A percentile compares a stretch with the other conserved stretches of the same genome.
phyloP scores from a whole-genome alignment of 148 eudicot genomes.

The Amaranthus cruentus region DNA sequence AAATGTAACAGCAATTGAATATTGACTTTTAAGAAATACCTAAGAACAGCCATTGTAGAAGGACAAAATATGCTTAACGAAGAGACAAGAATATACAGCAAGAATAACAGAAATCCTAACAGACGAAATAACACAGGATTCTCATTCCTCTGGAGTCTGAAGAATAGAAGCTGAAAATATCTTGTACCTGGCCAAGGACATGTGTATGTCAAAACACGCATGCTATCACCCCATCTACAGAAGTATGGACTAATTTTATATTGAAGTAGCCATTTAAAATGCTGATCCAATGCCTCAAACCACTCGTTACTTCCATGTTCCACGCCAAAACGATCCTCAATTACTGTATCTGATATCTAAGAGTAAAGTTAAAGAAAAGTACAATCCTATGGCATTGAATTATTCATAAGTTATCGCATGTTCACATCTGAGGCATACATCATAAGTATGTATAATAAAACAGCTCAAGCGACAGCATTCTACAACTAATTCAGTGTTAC shows the following conservation, averaged over 20 bases:
- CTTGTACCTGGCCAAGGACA: constrained; percentile 92
- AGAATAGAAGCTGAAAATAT: not conserved
- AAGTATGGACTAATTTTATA: constrained; percentile 92
- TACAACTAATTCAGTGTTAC: not conserved
- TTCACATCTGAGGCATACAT: not conserved
- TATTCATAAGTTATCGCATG: not conserved
- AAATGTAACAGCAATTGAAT: not conserved
- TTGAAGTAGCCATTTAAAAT: constrained; percentile 92
- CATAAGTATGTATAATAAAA: not conserved
- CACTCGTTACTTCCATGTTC: constrained; percentile 89
- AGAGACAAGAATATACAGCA: not conserved
- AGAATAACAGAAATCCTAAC: not conserved
- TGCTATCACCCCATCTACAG: constrained; percentile 95
- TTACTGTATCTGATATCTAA: constrained; percentile 96
- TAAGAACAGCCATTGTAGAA: not conserved
- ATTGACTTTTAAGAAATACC: not conserved
- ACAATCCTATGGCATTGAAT: not conserved
- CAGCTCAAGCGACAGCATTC: not conserved
- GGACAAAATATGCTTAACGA: not conserved
- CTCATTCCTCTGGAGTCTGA: not conserved
- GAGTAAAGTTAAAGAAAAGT: constrained; percentile 36
- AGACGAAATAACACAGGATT: not conserved
- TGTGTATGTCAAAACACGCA: constrained; percentile 96
- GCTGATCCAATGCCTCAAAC: constrained; percentile 83
- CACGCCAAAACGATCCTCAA: constrained; percentile 94